phyloP scores from a whole-genome alignment of 2,329 filamentous ascomycete species.

The Sporothrix sp. region DNA sequence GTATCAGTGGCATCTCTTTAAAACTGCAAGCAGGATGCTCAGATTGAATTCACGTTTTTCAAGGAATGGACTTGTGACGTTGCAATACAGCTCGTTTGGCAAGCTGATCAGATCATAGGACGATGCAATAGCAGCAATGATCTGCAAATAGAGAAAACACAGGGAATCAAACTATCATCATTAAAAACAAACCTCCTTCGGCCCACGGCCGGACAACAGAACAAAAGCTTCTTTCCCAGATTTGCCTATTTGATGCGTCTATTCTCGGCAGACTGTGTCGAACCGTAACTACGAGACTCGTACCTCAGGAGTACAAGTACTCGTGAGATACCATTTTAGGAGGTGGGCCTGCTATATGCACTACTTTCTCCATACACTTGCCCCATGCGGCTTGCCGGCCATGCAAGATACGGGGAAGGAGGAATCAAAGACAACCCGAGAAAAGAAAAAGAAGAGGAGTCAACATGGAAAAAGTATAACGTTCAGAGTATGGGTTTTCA shows the following conservation, averaged over 20 bases:
- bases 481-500: not conserved
- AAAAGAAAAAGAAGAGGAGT: not conserved
- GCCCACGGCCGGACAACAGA: no score
- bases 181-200: not conserved
- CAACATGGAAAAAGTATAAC: not conserved
- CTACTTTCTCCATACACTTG: no score
- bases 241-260: not conserved
- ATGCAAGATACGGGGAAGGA: not conserved
- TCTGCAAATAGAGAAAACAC: not conserved
- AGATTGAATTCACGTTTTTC: no score
- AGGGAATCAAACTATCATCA: not conserved
- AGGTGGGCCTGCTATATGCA: no score
- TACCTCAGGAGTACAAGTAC: no score
- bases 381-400: slow-evolving; percentile 2
- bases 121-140: not conserved
- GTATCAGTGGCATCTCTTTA: no score
- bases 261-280: not conserved
- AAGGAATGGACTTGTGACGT: no score
- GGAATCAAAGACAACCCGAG: not conserved
- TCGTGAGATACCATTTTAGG: no score
- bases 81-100: no score
- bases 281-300: no score
- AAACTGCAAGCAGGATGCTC: no score
- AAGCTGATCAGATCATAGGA: no score
- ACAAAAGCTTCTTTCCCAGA: slow-evolving; percentile 1